These are phyloP conservation scores for Waitea zeae DNA, from an alignment of 1,284 basidiomycete species.

Conservation along the genomic window DNA sequence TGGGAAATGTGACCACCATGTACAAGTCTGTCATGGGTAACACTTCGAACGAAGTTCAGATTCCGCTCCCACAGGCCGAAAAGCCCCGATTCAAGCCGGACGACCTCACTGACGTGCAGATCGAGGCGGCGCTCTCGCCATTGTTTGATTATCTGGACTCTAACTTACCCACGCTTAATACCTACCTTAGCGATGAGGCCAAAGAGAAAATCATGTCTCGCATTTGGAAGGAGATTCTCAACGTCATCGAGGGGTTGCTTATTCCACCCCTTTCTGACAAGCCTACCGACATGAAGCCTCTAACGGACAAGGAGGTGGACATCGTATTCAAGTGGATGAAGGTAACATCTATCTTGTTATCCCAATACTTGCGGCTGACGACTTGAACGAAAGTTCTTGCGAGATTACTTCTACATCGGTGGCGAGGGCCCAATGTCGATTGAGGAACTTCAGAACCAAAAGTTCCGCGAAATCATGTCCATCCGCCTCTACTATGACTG, in stretches of 20 bases:
- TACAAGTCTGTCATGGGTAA: slow-evolving; percentile 61
- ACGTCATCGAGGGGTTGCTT: slow-evolving; percentile 76
- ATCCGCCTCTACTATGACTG: slow-evolving; percentile 90
- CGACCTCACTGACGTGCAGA: slow-evolving; percentile 79
- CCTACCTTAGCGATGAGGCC: slow-evolving; percentile 68
- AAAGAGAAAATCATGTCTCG: slow-evolving; percentile 89
- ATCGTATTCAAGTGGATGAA: slow-evolving; percentile 98
- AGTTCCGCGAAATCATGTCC: slow-evolving; percentile 84
- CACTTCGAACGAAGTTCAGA: slow-evolving; percentile 50
- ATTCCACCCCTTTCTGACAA: slow-evolving; percentile 85
- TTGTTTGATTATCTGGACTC: slow-evolving; percentile 96
- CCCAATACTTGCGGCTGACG: slow-evolving; percentile 1
- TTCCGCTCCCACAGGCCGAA: slow-evolving; percentile 59
- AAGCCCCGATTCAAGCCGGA: slow-evolving; percentile 55
- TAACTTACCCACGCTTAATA: slow-evolving; percentile 85
- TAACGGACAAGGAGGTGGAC: slow-evolving; percentile 92
- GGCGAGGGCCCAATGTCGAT: slow-evolving; percentile 84
- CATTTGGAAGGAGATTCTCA: slow-evolving; percentile 94
- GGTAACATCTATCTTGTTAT: slow-evolving; percentile 22
- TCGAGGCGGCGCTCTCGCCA: slow-evolving; percentile 85
- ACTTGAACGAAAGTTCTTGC: slow-evolving; percentile 47
- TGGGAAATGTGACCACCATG: slow-evolving; percentile 66
- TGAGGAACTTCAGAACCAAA: slow-evolving; percentile 86
- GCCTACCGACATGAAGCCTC: slow-evolving; percentile 79
- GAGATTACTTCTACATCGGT: slow-evolving; percentile 90